phyloP scores from a whole-genome alignment of 805 yeast species.

The Candida ipomoeae region DNA sequence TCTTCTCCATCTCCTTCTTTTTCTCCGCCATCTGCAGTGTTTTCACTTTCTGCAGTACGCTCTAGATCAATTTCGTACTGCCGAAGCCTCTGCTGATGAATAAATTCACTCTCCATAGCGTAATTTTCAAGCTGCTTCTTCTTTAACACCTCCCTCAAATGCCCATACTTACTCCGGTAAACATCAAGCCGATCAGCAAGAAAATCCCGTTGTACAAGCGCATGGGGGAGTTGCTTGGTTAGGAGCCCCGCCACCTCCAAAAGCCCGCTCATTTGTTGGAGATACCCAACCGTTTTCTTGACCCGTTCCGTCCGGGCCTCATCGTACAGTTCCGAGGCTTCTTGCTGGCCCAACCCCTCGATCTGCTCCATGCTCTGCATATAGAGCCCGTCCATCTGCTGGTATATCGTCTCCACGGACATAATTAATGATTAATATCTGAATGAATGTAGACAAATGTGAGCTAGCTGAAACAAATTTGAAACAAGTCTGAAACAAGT shows the following conservation, averaged over 20 bases:
- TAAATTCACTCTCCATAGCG: constrained; percentile 22
- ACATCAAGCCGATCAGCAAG: constrained; percentile 13
- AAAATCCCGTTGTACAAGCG: not conserved
- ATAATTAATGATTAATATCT: not conserved
- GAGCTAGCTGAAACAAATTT: too few species aligned
- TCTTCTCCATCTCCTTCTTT: not conserved
- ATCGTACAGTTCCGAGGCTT: not conserved
- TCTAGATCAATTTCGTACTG: constrained; percentile 15
- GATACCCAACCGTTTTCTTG: constrained; percentile 16
- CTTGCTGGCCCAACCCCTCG: not conserved
- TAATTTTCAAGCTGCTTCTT: constrained; percentile 28
- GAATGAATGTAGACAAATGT: too few species aligned
- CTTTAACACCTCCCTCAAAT: constrained; percentile 24
- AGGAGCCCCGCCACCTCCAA: constrained; percentile 16
- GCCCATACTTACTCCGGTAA: constrained; percentile 19
- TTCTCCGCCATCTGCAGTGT: not conserved
- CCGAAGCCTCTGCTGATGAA: constrained; percentile 30
- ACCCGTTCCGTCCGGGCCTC: constrained; percentile 16
- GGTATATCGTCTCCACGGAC: not conserved
- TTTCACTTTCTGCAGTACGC: not conserved
- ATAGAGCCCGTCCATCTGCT: not conserved
- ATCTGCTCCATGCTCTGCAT: constrained; percentile 4
- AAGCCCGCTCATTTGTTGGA: constrained; percentile 19
- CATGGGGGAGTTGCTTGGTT: constrained; percentile 4
- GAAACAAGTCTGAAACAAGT: too few species aligned